Evolutionary conservation across 768 basidiomycete species (phyloP).

Genomic region (Thelephora aurantiotincta): DNA sequence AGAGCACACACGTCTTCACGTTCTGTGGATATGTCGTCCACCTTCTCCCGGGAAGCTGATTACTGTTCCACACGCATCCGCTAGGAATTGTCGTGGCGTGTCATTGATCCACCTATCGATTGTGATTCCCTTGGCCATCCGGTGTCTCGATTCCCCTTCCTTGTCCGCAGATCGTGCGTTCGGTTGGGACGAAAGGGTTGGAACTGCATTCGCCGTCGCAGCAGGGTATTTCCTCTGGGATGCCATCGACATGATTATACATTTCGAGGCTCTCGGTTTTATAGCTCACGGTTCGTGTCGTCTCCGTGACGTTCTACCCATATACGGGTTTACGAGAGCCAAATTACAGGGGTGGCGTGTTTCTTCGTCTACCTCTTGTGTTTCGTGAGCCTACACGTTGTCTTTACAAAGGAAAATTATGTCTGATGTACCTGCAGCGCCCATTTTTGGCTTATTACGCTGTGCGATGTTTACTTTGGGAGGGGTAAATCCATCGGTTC

Average conservation of each 20-base stretch:
- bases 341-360: conserved; percentile 41
- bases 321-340: conserved; percentile 2
- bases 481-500: conserved; percentile 32
- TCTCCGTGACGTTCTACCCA: neutral
- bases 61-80: neutral
- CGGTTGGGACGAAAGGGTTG: conserved; percentile 53
- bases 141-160: conserved; percentile 31
- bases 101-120: conserved; percentile 63
- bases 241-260: conserved; percentile 48
- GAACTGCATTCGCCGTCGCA: conserved; percentile 51
- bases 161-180: conserved; percentile 53
- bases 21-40: too few relatives aligned
- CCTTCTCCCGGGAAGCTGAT: neutral
- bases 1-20: too few relatives aligned
- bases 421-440: conserved; percentile 16
- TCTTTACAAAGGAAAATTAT: neutral
- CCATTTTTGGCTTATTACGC: conserved; percentile 74
- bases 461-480: conserved; percentile 72
- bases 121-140: conserved; percentile 49
- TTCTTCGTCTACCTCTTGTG: conserved; percentile 47
- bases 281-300: conserved; percentile 49
- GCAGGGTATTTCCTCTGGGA: conserved; percentile 84
- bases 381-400: conserved; percentile 40
- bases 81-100: conserved; percentile 55
- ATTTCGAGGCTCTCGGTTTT: conserved; percentile 61